Conservation (phyloP, 352 stramenopile species). For the Phytophthora constricta region DNA sequence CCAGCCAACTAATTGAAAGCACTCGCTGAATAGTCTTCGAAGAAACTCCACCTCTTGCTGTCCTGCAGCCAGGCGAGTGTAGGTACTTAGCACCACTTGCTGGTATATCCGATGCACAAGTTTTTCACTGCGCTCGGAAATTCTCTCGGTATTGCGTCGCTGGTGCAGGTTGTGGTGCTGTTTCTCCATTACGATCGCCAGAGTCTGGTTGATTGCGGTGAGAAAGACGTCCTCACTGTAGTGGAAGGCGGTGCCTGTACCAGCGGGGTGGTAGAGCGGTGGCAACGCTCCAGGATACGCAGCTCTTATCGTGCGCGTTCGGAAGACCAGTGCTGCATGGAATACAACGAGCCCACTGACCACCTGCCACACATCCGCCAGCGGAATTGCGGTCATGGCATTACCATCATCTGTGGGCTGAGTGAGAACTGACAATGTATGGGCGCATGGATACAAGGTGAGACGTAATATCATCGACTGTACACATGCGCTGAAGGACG, state of each 20-base stretch:
- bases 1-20: conserved; percentile 24
- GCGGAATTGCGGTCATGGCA: not conserved
- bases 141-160: not conserved
- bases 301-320: conserved; percentile 16
- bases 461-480: conserved; percentile 51
- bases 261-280: conserved; percentile 1
- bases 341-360: conserved; percentile 54
- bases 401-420: conserved; percentile 21
- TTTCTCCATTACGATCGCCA: conserved; percentile 15
- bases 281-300: conserved; percentile 14
- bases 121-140: not conserved
- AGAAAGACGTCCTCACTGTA: conserved; percentile 29
- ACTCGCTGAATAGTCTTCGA: conserved; percentile 29
- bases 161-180: conserved; percentile 11
- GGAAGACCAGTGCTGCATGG: conserved; percentile 42
- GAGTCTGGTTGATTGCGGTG: conserved; percentile 35
- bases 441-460: conserved; percentile 31
- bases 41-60: conserved; percentile 28
- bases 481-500: conserved; percentile 47
- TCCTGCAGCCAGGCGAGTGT: conserved; percentile 20
- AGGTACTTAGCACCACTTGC: conserved; percentile 33
- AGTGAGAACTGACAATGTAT: conserved; percentile 23
- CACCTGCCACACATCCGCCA: conserved; percentile 27
- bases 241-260: conserved; percentile 7
- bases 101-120: conserved; percentile 24